phyloP scores from a whole-genome alignment of 306 rosid species.

The Psophocarpus tetragonolobus region DNA sequence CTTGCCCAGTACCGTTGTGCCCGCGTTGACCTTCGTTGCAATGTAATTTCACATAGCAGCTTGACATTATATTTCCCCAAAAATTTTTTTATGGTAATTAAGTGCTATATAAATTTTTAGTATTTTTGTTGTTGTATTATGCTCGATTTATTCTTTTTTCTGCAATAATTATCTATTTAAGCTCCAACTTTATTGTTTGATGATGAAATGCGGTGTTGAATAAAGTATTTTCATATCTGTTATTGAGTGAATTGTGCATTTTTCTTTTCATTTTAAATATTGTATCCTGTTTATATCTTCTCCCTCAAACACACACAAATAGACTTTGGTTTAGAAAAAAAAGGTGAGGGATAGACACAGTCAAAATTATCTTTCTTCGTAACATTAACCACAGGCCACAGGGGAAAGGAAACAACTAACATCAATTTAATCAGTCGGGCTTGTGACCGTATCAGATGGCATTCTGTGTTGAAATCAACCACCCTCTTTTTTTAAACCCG shows the following conservation, averaged over 20 bases:
- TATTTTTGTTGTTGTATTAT: background rate
- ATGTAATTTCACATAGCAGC: background rate
- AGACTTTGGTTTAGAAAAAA: background rate
- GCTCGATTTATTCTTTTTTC: background rate
- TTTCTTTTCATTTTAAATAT: background rate
- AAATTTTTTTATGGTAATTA: too few relatives aligned
- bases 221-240: background rate
- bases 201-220: background rate
- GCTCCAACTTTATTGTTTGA: background rate
- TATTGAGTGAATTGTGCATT: background rate
- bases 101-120: background rate
- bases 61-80: background rate
- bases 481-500: constrained; percentile 34
- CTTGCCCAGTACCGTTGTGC: constrained; percentile 22
- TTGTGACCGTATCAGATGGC: constrained; percentile 13
- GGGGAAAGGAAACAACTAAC: constrained; percentile 20
- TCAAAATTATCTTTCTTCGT: constrained; percentile 32
- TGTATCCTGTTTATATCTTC: background rate
- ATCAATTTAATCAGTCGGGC: constrained; percentile 26
- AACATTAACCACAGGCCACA: constrained; percentile 17
- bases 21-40: constrained; percentile 33
- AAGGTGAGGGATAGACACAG: background rate
- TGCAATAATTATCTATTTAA: background rate
- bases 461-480: constrained; percentile 31
- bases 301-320: background rate